Conservation (phyloP, 2,329 filamentous ascomycete genomes). For the Chrysosporium keratinophilum region DNA sequence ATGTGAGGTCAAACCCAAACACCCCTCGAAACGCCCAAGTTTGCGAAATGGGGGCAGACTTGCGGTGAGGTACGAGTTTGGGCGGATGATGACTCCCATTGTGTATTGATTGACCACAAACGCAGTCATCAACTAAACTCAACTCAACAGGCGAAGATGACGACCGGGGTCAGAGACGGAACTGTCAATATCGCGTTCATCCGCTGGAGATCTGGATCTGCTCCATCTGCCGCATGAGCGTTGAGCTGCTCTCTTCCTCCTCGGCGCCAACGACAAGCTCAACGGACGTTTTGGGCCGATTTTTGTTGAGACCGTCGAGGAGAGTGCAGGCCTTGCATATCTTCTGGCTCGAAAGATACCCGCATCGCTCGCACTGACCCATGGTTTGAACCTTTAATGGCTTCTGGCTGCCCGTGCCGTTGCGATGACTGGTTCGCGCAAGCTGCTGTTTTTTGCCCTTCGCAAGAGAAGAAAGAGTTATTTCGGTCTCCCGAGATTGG, state of each 20-base stretch:
- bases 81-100: too few species aligned
- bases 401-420: conserved; percentile 20
- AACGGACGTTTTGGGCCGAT: conserved; percentile 39
- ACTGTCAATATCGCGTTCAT: not conserved
- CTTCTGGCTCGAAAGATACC: conserved; percentile 88
- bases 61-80: too few species aligned
- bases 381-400: conserved; percentile 52
- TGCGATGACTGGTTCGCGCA: conserved; percentile 17
- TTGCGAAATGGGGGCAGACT: too few species aligned
- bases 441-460: conserved; percentile 12
- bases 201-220: conserved; percentile 26
- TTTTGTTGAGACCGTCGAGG: conserved; percentile 82
- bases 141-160: too few species aligned
- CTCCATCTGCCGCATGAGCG: conserved; percentile 43
- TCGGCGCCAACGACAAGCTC: conserved; percentile 36
- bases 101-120: too few species aligned
- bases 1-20: too few species aligned
- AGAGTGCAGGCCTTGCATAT: conserved; percentile 90
- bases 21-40: too few species aligned
- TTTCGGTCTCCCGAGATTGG: conserved; percentile 54
- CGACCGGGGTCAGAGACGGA: too few species aligned
- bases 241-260: conserved; percentile 44
- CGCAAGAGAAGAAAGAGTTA: conserved; percentile 34
- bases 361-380: conserved; percentile 75
- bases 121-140: too few species aligned